Evolutionary conservation across 163 green algal genomes (phyloP).

Genomic region (Trebouxiophyceae sp.): DNA sequence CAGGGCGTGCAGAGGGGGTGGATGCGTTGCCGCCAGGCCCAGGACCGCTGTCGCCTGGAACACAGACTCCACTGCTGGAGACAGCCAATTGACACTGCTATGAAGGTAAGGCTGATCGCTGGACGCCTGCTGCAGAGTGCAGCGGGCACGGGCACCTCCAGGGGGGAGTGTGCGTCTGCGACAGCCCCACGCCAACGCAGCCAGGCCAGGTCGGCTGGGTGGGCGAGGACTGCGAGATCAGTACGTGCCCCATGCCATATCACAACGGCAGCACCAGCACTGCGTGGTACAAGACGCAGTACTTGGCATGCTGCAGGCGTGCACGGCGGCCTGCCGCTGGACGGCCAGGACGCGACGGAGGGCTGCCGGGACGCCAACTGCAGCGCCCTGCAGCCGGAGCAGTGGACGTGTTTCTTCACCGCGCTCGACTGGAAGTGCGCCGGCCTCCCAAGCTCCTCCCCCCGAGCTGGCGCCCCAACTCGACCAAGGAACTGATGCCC

Average conservation of each 20-base stretch:
- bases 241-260: background rate
- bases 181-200: slow-evolving; percentile 1
- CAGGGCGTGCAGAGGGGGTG: too few species aligned
- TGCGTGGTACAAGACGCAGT: background rate
- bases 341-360: slow-evolving; percentile 24
- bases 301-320: background rate
- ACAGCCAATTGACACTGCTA: too few species aligned
- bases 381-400: slow-evolving; percentile 17
- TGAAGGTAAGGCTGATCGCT: too few species aligned
- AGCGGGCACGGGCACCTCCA: background rate
- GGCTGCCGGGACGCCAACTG: slow-evolving; percentile 24
- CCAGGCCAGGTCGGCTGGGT: background rate
- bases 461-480: too few species aligned
- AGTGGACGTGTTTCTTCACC: slow-evolving; percentile 33
- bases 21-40: too few species aligned
- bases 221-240: background rate
- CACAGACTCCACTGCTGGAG: too few species aligned
- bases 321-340: background rate
- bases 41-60: too few species aligned
- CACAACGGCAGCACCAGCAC: background rate
- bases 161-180: background rate
- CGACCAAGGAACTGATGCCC: background rate
- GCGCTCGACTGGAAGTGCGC: slow-evolving; percentile 17
- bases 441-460: background rate
- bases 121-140: background rate